Evolutionary conservation across 2,329 filamentous ascomycete genomes (phyloP).

Genomic region (Epichloe baconii): DNA sequence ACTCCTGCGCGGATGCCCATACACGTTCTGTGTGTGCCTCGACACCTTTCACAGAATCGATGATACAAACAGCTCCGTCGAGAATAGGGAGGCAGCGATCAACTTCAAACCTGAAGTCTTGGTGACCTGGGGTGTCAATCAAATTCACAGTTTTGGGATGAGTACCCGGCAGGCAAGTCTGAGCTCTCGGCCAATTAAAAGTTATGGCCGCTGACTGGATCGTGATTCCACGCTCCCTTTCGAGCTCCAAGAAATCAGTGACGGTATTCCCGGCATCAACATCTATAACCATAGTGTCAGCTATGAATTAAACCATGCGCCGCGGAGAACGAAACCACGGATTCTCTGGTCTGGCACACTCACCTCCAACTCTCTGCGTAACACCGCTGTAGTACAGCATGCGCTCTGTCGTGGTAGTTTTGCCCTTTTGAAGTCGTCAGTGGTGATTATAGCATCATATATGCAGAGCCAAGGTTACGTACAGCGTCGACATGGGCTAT

Average conservation of each 20-base stretch:
- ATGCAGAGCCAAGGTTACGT: constrained; percentile 13
- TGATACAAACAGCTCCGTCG: constrained; percentile 83
- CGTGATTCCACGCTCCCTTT: constrained; percentile 85
- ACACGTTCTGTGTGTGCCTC: constrained; percentile 96
- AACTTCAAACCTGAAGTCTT: constrained; percentile 96
- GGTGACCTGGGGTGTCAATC: constrained; percentile 93
- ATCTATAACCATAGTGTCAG: constrained; percentile 33
- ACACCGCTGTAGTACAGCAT: constrained; percentile 97
- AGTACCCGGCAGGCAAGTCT: constrained; percentile 25
- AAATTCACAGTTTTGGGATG: constrained; percentile 64
- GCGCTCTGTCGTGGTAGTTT: constrained; percentile 96
- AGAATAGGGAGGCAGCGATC: constrained; percentile 78
- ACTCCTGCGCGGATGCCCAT: constrained; percentile 79
- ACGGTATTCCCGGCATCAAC: constrained; percentile 95
- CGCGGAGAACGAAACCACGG: background rate
- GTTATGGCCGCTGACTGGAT: constrained; percentile 96
- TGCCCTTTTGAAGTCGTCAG: constrained; percentile 43
- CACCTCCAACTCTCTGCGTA: constrained; percentile 68
- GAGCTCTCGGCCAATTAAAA: constrained; percentile 71
- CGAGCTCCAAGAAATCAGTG: constrained; percentile 90
- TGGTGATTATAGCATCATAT: background rate
- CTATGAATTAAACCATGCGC: background rate
- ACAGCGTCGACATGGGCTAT: constrained; percentile 96
- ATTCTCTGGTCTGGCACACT: constrained; percentile 10
- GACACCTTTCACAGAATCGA: constrained; percentile 85